phyloP scores from a whole-genome alignment of 352 stramenopile species.

The Lagenidium sp. region DNA sequence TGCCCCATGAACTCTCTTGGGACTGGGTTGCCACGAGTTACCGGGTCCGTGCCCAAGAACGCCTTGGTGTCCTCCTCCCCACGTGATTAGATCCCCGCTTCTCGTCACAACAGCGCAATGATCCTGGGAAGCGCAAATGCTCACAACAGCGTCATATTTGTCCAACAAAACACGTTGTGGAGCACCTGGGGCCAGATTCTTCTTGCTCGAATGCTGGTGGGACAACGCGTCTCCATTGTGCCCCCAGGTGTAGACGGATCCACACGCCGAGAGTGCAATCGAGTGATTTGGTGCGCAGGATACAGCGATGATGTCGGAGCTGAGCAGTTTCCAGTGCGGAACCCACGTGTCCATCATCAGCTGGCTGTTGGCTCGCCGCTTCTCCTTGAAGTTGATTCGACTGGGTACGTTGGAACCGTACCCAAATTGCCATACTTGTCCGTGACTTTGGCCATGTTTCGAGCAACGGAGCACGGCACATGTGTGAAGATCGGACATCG shows the following conservation, averaged over 20 bases:
- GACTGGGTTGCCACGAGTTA: conserved; percentile 69
- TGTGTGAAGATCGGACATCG: conserved; percentile 68
- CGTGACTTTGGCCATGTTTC: conserved; percentile 39
- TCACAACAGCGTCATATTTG: conserved; percentile 32
- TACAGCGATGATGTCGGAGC: conserved; percentile 50
- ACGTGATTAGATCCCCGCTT: conserved; percentile 61
- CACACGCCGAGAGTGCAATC: conserved; percentile 54
- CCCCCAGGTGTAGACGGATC: conserved; percentile 69
- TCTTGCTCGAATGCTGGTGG: conserved; percentile 18
- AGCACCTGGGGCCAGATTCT: conserved; percentile 20
- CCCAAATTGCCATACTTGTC: conserved; percentile 76
- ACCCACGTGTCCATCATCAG: conserved; percentile 53
- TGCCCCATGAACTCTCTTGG: conserved; percentile 63
- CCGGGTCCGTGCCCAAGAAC: conserved; percentile 58
- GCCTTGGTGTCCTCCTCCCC: conserved; percentile 59
- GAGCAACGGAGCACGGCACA: conserved; percentile 53
- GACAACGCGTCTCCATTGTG: conserved; percentile 61
- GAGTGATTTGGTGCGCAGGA: conserved; percentile 75
- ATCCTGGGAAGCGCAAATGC: conserved; percentile 64
- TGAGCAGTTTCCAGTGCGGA: conserved; percentile 37
- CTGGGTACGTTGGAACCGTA: conserved; percentile 62
- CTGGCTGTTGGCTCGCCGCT: conserved; percentile 17
- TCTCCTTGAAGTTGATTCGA: conserved; percentile 47
- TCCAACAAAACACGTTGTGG: conserved; percentile 35
- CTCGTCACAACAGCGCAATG: conserved; percentile 67